Evolutionary conservation across 805 yeast genomes (phyloP).

Genomic region (Sungouiella blattae): DNA sequence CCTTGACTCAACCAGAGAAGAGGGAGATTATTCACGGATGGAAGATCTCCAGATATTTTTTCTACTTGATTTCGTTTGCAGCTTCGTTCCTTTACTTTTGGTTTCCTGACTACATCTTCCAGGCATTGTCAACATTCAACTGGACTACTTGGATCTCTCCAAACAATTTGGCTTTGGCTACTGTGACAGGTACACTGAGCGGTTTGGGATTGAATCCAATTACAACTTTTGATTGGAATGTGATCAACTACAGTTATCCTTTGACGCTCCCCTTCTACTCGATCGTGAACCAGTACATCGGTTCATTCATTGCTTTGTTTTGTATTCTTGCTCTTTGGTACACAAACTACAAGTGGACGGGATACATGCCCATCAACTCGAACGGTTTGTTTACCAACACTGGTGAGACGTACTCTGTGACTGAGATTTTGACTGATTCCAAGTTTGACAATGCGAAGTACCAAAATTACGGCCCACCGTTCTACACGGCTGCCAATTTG

Average conservation of each 20-base stretch:
- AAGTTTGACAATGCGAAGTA: constrained; percentile 17
- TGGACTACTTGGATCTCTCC: constrained; percentile 63
- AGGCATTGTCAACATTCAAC: constrained; percentile 41
- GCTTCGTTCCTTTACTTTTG: constrained; percentile 41
- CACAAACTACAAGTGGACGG: constrained; percentile 26
- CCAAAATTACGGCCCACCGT: constrained; percentile 19
- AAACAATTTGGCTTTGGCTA: constrained; percentile 43
- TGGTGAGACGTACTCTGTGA: constrained; percentile 21
- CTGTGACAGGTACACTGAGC: constrained; percentile 42
- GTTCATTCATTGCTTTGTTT: constrained; percentile 21
- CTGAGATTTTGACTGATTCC: constrained; percentile 10
- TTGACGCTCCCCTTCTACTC: constrained; percentile 34
- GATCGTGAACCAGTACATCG: constrained; percentile 21
- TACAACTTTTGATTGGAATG: constrained; percentile 52
- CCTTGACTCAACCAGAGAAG: constrained; percentile 33
- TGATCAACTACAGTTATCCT: constrained; percentile 23
- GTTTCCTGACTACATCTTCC: constrained; percentile 43
- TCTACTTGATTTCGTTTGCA: constrained; percentile 19
- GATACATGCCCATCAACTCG: constrained; percentile 24
- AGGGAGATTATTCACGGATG: constrained; percentile 29
- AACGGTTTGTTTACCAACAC: constrained; percentile 23
- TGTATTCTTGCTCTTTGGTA: constrained; percentile 25
- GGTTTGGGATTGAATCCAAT: constrained; percentile 57
- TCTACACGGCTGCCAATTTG: constrained; percentile 21
- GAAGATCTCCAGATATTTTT: constrained; percentile 31